Conservation (phyloP, 1,139 yeast species). For the Waltiozyma sp. region DNA sequence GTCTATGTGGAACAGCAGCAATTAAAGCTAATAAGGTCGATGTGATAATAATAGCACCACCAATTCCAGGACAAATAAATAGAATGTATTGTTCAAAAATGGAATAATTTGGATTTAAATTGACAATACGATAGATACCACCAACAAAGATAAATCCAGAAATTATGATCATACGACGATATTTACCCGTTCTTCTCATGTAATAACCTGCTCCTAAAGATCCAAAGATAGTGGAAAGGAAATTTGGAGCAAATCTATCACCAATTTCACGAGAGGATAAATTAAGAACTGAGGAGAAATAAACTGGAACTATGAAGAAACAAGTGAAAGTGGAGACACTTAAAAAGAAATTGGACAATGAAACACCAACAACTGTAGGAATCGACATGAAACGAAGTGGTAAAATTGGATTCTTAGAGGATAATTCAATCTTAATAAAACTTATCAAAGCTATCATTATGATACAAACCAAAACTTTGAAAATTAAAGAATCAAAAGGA, state of each 20-base stretch:
- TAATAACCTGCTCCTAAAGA: constrained; percentile 59
- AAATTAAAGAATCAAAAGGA: constrained; percentile 22
- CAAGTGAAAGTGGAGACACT: constrained; percentile 39
- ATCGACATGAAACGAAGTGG: constrained; percentile 46
- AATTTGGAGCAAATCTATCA: constrained; percentile 50
- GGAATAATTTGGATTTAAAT: constrained; percentile 27
- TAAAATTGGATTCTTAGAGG: constrained; percentile 53
- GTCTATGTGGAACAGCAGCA: constrained; percentile 42
- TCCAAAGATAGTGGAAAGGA: constrained; percentile 59
- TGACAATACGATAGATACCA: constrained; percentile 34
- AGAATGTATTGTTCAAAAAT: constrained; percentile 21
- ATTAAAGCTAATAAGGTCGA: constrained; percentile 37
- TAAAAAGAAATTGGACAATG: constrained; percentile 54
- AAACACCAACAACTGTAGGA: constrained; percentile 52
- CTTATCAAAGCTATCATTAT: constrained; percentile 20
- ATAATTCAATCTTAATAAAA: constrained; percentile 42
- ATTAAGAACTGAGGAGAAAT: constrained; percentile 45
- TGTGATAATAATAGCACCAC: constrained; percentile 52
- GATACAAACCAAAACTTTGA: constrained; percentile 14
- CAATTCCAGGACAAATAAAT: constrained; percentile 41
- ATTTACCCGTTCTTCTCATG: constrained; percentile 61
- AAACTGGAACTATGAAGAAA: constrained; percentile 56
- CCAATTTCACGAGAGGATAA: constrained; percentile 53
- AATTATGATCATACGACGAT: constrained; percentile 37
- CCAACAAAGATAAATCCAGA: constrained; percentile 34